Conservation (phyloP, 2,329 filamentous ascomycete species). For the Ophiostoma quercus region DNA sequence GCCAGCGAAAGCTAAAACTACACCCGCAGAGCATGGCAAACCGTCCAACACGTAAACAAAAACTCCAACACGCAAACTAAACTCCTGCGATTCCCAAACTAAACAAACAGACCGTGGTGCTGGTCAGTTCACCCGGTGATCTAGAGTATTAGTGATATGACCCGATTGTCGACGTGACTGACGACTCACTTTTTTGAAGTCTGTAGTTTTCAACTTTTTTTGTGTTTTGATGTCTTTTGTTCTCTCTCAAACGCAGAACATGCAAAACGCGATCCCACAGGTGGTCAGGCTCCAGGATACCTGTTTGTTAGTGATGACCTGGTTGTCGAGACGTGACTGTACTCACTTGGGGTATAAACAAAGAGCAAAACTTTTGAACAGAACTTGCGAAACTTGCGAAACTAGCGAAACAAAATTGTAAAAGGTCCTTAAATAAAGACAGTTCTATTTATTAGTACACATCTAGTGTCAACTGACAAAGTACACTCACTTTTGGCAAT, state of each 20-base stretch:
- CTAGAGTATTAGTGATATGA: background rate
- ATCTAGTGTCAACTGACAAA: too few relatives aligned
- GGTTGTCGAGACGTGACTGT: too few relatives aligned
- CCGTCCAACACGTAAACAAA: background rate
- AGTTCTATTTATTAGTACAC: too few relatives aligned
- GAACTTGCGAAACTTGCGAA: too few relatives aligned
- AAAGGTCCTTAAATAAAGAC: too few relatives aligned
- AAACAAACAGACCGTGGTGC: background rate
- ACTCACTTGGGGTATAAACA: background rate
- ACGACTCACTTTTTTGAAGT: too few relatives aligned
- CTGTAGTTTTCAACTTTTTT: too few relatives aligned
- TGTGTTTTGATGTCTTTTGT: too few relatives aligned
- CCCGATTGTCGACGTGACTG: too few relatives aligned
- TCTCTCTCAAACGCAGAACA: too few relatives aligned
- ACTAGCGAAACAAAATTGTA: too few relatives aligned
- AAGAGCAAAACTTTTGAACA: background rate
- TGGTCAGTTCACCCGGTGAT: background rate
- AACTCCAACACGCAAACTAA: background rate
- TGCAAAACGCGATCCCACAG: too few relatives aligned
- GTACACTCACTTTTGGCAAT: background rate
- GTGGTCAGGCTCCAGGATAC: background rate
- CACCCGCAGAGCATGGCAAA: background rate
- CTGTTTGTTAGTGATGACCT: background rate
- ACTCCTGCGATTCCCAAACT: background rate
- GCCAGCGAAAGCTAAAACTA: background rate